Percentiles rank a stretch among this genome's conserved stretches.
These are phyloP conservation scores for Diaporthe sp. DNA, from an alignment of 2,329 filamentous ascomycete species.

Conservation along the genomic window DNA sequence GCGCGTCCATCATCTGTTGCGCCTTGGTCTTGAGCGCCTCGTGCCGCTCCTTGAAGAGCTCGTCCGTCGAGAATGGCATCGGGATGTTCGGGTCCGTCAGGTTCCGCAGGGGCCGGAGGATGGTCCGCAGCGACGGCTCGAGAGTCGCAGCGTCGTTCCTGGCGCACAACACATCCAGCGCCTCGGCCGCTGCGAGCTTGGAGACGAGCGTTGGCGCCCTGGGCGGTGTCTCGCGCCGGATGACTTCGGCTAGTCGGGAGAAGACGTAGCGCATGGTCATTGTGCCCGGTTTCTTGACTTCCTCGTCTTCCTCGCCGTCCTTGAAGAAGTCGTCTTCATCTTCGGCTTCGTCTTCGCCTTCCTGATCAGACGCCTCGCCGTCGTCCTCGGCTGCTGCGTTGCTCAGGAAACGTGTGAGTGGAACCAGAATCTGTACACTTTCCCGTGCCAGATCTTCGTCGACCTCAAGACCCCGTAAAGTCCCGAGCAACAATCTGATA, in stretches of 20 bases:
- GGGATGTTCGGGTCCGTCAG: constrained; percentile 85
- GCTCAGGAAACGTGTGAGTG: constrained; percentile 77
- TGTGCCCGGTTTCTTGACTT: constrained; percentile 46
- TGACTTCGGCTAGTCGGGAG: constrained; percentile 80
- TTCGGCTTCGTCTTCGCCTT: constrained; percentile 54
- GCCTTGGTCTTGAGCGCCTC: constrained; percentile 79
- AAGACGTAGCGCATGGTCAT: constrained; percentile 82
- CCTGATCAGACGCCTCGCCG: constrained; percentile 55
- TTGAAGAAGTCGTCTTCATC: constrained; percentile 51
- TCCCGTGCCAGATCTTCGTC: constrained; percentile 83
- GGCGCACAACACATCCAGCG: constrained; percentile 77
- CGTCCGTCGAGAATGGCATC: constrained; percentile 77
- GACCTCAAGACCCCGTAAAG: constrained; percentile 72
- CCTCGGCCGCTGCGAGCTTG: constrained; percentile 81
- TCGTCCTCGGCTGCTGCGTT: constrained; percentile 59
- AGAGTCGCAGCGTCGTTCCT: constrained; percentile 71
- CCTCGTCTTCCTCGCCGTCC: constrained; percentile 51
- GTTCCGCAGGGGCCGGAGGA: constrained; percentile 77
- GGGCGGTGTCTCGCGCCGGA: constrained; percentile 80
- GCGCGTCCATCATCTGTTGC: constrained; percentile 81
- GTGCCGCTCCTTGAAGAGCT: constrained; percentile 76
- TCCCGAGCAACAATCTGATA: constrained; percentile 62
- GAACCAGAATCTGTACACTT: constrained; percentile 83
- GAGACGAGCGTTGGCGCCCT: constrained; percentile 75
- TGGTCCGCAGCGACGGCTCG: constrained; percentile 70